These are phyloP conservation scores for Penicillium sp. DNA, from an alignment of 2,329 filamentous ascomycete genomes.

Conservation along the genomic window DNA sequence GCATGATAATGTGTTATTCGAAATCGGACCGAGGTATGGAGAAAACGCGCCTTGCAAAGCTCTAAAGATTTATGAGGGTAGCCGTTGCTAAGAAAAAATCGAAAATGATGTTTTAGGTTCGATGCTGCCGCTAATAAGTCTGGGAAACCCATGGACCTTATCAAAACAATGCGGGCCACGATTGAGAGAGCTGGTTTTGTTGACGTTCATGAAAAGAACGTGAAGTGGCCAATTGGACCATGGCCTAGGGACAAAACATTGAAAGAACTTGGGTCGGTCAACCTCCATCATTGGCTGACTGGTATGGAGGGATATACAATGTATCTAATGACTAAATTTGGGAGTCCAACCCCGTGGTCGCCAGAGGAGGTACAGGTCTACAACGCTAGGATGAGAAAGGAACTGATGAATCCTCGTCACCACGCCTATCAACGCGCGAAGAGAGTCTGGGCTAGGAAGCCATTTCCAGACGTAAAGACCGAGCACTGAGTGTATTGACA, in stretches of 20 bases:
- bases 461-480: background rate
- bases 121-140: background rate
- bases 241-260: background rate
- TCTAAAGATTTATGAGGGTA: background rate
- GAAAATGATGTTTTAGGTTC: background rate
- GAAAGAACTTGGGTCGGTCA: constrained; percentile 1
- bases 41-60: background rate
- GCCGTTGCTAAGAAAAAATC: background rate
- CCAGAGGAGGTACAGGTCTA: background rate
- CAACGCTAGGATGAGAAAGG: background rate
- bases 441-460: constrained; percentile 3
- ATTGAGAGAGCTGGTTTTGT: constrained; percentile 2
- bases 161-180: background rate
- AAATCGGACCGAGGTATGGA: background rate
- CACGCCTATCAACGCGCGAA: background rate
- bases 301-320: constrained; percentile 3
- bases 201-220: background rate
- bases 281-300: background rate
- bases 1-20: background rate
- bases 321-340: constrained; percentile 3
- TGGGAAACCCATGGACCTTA: background rate
- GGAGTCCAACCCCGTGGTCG: background rate
- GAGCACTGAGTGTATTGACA: background rate
- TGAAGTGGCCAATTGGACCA: constrained; percentile 1
- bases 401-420: background rate